These are phyloP conservation scores for Maudiozyma barnettii DNA, from an alignment of 805 yeast genomes.

Conservation along the genomic window DNA sequence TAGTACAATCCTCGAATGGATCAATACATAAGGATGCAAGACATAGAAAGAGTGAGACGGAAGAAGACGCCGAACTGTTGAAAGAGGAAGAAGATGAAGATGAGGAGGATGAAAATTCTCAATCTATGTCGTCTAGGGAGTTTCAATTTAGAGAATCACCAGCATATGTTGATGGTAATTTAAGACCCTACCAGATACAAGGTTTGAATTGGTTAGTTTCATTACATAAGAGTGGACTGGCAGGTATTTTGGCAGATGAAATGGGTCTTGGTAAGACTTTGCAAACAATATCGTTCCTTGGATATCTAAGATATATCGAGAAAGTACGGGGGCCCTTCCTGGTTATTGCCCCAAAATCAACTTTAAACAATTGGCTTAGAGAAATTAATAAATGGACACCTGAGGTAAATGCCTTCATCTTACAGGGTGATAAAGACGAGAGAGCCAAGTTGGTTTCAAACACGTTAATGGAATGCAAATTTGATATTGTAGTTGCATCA, in stretches of 20 bases:
- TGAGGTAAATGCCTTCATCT: slow-evolving; percentile 56
- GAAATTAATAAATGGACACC: slow-evolving; percentile 77
- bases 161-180: slow-evolving; percentile 49
- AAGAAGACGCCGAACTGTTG: slow-evolving; percentile 69
- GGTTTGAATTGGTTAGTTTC: slow-evolving; percentile 74
- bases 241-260: slow-evolving; percentile 77
- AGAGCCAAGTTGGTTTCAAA: slow-evolving; percentile 46
- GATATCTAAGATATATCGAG: slow-evolving; percentile 56
- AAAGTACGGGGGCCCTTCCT: slow-evolving; percentile 61
- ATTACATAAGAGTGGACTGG: slow-evolving; percentile 54
- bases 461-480: slow-evolving; percentile 47
- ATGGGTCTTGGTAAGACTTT: slow-evolving; percentile 81
- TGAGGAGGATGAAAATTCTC: slow-evolving; percentile 34
- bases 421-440: slow-evolving; percentile 68
- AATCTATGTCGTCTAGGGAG: slow-evolving; percentile 15
- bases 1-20: slow-evolving; percentile 6
- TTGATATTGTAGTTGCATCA: slow-evolving; percentile 63
- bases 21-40: slow-evolving; percentile 24
- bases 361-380: slow-evolving; percentile 72
- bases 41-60: slow-evolving; percentile 64
- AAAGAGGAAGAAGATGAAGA: slow-evolving; percentile 45
- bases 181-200: slow-evolving; percentile 70
- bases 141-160: slow-evolving; percentile 75
- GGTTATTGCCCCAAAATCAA: slow-evolving; percentile 71
- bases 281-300: slow-evolving; percentile 69